Percentiles rank a stretch among this genome's conserved stretches.
Conservation (phyloP, 129 eudicot species). For the Pseudognaphalium luteoalbum region DNA sequence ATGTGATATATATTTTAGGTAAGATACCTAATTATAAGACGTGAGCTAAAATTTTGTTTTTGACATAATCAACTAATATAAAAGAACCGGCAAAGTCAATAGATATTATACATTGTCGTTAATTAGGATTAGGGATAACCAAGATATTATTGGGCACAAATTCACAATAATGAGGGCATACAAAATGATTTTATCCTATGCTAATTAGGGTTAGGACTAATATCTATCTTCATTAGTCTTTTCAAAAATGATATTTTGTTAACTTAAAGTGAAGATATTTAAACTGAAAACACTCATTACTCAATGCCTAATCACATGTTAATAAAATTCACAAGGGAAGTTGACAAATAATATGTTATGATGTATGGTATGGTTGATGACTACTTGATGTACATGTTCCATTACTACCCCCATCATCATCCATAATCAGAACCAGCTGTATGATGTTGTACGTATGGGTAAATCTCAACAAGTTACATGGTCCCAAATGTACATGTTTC, state of each 20-base stretch:
- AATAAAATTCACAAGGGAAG: not conserved
- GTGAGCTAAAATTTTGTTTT: not conserved
- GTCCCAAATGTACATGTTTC: conserved; percentile 20
- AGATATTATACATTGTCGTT: not conserved
- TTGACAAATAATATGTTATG: not conserved
- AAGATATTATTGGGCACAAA: not conserved
- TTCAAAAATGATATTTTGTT: too few species aligned
- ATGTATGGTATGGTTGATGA: conserved; percentile 4
- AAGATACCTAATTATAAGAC: conserved; percentile 6
- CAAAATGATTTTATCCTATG: not conserved
- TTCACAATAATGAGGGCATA: not conserved
- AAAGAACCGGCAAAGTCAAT: not conserved
- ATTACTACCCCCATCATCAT: conserved; percentile 25
- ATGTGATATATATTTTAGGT: conserved; percentile 21
- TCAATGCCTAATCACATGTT: not conserved
- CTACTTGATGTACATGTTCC: not conserved
- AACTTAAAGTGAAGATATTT: not conserved
- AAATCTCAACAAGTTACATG: conserved; percentile 23
- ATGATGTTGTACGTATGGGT: conserved; percentile 25
- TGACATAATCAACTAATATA: conserved; percentile 1
- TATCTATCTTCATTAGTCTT: too few species aligned
- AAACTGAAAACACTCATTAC: not conserved
- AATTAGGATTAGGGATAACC: not conserved
- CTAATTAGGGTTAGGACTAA: not conserved
- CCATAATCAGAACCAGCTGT: conserved; percentile 19